Percentiles rank a stretch among this genome's conserved stretches.
These are phyloP conservation scores for Blastocystis hominis DNA, from an alignment of 352 stramenopile genomes.

Conservation along the genomic window DNA sequence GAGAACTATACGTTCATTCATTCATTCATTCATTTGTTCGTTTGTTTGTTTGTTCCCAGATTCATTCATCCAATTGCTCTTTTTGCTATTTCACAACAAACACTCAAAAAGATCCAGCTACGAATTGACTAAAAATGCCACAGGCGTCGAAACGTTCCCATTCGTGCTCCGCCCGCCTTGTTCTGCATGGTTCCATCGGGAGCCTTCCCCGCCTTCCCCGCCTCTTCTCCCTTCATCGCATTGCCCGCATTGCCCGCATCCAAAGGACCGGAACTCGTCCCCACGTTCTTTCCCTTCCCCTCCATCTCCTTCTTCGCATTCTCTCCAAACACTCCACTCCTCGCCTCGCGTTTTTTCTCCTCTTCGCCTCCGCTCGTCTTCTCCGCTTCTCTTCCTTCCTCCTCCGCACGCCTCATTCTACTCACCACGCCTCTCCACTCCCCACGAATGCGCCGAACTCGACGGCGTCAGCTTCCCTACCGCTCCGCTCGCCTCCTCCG, in stretches of 20 bases:
- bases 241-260: background rate
- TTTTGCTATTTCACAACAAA: background rate
- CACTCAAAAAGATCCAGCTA: background rate
- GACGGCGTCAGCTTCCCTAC: background rate
- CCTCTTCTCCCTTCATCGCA: too few species aligned
- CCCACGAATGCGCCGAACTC: background rate
- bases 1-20: background rate
- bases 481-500: background rate
- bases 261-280: background rate
- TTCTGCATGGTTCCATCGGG: too few species aligned
- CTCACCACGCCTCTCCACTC: background rate
- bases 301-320: too few species aligned
- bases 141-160: slow-evolving; percentile 16
- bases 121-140: background rate
- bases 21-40: too few species aligned
- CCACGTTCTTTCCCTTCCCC: too few species aligned
- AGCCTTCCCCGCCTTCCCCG: too few species aligned
- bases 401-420: background rate
- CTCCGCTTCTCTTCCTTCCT: background rate
- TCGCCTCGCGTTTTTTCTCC: background rate
- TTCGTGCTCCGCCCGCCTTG: background rate
- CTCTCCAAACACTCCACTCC: too few species aligned
- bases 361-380: background rate
- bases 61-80: background rate
- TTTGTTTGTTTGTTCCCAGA: too few species aligned